phyloP scores from a whole-genome alignment of 805 yeast genomes.

The Yamadazyma sp. region DNA sequence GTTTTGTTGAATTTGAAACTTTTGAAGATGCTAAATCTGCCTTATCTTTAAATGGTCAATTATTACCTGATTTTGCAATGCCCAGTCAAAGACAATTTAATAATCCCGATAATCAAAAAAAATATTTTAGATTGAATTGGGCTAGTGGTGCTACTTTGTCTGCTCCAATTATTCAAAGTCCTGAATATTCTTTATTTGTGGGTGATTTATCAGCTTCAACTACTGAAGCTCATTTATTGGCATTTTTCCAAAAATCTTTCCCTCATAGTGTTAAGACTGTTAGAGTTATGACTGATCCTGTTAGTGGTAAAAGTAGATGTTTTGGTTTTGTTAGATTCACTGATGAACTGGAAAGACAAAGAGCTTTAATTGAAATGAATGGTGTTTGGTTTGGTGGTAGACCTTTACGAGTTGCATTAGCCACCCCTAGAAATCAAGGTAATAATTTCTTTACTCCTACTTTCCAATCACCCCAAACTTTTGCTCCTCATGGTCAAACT shows the following conservation, averaged over 20 bases:
- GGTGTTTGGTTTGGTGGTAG: constrained; percentile 80
- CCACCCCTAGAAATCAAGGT: constrained; percentile 59
- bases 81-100: constrained; percentile 40
- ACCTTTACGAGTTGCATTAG: constrained; percentile 72
- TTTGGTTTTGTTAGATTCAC: constrained; percentile 80
- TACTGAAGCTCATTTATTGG: constrained; percentile 74
- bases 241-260: constrained; percentile 66
- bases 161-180: constrained; percentile 68
- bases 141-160: constrained; percentile 77
- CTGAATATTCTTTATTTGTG: constrained; percentile 77
- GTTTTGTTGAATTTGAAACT: constrained; percentile 71
- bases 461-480: not conserved
- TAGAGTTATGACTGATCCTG: constrained; percentile 82
- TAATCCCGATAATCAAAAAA: constrained; percentile 48
- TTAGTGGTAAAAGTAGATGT: constrained; percentile 72
- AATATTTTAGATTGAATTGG: constrained; percentile 76
- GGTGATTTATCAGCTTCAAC: constrained; percentile 78
- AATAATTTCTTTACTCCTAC: constrained; percentile 1
- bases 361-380: constrained; percentile 71
- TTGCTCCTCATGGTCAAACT: not conserved
- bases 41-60: constrained; percentile 59
- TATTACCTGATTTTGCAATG: constrained; percentile 56
- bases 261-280: constrained; percentile 69
- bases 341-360: constrained; percentile 62
- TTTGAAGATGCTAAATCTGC: constrained; percentile 71